Evolutionary conservation across 768 basidiomycete species (phyloP).

Genomic region (Pulveroboletus frians): DNA sequence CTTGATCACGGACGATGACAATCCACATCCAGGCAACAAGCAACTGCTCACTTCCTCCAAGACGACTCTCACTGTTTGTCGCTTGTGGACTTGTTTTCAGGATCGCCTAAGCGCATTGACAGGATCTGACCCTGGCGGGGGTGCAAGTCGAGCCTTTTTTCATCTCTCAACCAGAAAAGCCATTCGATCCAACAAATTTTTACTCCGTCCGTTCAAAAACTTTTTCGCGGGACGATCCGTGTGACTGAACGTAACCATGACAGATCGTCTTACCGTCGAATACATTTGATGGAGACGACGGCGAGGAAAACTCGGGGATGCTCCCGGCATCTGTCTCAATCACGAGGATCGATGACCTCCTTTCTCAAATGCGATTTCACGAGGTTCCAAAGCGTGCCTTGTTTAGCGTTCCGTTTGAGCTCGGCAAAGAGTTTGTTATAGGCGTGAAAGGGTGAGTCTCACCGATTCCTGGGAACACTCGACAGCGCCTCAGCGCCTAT

Average conservation of each 20-base stretch:
- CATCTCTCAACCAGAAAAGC: conserved; percentile 61
- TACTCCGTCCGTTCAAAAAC: conserved; percentile 55
- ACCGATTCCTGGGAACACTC: not conserved
- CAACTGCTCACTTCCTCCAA: conserved; percentile 64
- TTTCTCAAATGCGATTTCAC: conserved; percentile 74
- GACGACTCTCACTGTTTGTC: conserved; percentile 62
- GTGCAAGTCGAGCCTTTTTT: conserved; percentile 86
- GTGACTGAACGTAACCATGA: conserved; percentile 4
- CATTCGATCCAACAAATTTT: conserved; percentile 71
- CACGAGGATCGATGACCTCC: conserved; percentile 69
- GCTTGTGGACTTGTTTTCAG: not conserved
- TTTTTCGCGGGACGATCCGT: not conserved
- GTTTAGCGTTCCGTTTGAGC: conserved; percentile 76
- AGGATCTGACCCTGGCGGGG: conserved; percentile 82
- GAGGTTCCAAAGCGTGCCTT: conserved; percentile 79
- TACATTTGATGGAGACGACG: conserved; percentile 39
- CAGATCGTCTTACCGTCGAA: conserved; percentile 60
- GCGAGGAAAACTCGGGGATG: conserved; percentile 46
- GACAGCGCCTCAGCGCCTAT: conserved; percentile 3
- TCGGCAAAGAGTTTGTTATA: conserved; percentile 70
- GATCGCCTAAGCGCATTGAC: conserved; percentile 1
- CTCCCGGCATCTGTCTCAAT: conserved; percentile 71
- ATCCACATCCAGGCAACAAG: conserved; percentile 45
- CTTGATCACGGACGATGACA: conserved; percentile 73
- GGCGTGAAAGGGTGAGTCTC: conserved; percentile 72